A percentile compares a stretch with the other conserved stretches of the same genome.
These are phyloP conservation scores for Zizania palustris DNA, from an alignment of 202 grass and related monocot genomes.

Conservation along the genomic window DNA sequence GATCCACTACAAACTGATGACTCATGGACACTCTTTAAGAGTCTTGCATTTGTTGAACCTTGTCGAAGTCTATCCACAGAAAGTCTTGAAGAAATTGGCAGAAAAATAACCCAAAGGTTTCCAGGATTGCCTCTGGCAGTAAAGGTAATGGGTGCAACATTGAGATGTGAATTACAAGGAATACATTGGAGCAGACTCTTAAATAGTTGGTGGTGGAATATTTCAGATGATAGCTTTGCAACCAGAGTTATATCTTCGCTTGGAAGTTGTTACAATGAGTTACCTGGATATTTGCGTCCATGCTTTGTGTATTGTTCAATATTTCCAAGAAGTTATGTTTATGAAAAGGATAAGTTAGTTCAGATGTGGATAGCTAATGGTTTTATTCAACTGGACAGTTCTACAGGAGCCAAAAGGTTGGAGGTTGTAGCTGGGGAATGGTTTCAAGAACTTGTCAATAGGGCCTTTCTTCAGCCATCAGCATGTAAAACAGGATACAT, in stretches of 20 bases:
- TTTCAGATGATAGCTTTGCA: not conserved
- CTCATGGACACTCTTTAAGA: conserved; percentile 35
- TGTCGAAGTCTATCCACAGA: not conserved
- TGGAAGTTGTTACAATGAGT: conserved; percentile 33
- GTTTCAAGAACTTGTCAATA: conserved; percentile 41
- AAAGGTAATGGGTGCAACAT: conserved; percentile 6
- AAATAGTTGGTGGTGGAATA: conserved; percentile 36
- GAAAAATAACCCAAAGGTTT: conserved; percentile 20
- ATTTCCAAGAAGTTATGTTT: conserved; percentile 48
- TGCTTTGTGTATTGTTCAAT: conserved; percentile 42
- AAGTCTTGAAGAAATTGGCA: conserved; percentile 13
- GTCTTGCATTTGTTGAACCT: conserved; percentile 24
- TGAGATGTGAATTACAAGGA: conserved; percentile 19
- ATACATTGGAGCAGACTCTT: conserved; percentile 5
- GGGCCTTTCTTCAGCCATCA: conserved; percentile 39
- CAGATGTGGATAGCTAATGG: conserved; percentile 53
- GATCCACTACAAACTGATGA: conserved; percentile 29
- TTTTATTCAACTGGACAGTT: conserved; percentile 27
- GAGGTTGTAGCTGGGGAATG: conserved; percentile 28
- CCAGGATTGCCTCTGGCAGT: conserved; percentile 40
- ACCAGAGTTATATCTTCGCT: conserved; percentile 29
- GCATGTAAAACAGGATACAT: not conserved
- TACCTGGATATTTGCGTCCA: conserved; percentile 44
- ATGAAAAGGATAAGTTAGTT: conserved; percentile 29
- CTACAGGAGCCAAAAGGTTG: not conserved